A percentile compares a stretch with the other conserved stretches of the same genome.
These are phyloP conservation scores for Xylariaceae sp. DNA, from an alignment of 2,329 filamentous ascomycete genomes.

Conservation along the genomic window DNA sequence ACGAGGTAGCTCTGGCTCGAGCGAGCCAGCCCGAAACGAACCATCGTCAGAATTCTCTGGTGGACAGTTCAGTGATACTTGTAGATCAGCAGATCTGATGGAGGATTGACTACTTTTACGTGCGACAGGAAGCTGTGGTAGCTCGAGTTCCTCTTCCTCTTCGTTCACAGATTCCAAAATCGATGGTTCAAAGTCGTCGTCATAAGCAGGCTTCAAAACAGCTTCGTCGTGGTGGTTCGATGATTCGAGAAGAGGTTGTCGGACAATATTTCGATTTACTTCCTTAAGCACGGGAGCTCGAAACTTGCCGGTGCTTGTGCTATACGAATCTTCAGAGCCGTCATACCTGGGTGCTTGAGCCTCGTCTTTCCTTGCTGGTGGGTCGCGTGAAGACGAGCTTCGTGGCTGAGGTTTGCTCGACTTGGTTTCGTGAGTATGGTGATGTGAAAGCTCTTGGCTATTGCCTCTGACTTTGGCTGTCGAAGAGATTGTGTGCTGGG, in stretches of 20 bases:
- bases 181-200: constrained; percentile 28
- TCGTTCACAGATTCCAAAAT: constrained; percentile 31
- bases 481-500: no score
- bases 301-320: neutral
- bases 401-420: neutral
- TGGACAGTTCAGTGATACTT: constrained; percentile 36
- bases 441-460: no score
- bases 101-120: constrained; percentile 26
- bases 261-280: constrained; percentile 27
- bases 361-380: constrained; percentile 5
- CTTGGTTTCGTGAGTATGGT: no score
- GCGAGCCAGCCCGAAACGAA: constrained; percentile 39
- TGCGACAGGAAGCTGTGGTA: constrained; percentile 24
- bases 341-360: constrained; percentile 13
- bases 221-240: constrained; percentile 12
- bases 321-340: constrained; percentile 18
- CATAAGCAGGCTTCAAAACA: constrained; percentile 12
- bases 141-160: constrained; percentile 29
- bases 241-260: constrained; percentile 20
- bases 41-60: constrained; percentile 40
- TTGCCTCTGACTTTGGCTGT: no score
- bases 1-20: constrained; percentile 40
- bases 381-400: neutral
- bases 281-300: constrained; percentile 22
- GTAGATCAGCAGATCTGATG: constrained; percentile 37